Base-by-base conservation (phyloP, 371 early-diverging fungal genomes). In the Mortierella sp. region DNA sequence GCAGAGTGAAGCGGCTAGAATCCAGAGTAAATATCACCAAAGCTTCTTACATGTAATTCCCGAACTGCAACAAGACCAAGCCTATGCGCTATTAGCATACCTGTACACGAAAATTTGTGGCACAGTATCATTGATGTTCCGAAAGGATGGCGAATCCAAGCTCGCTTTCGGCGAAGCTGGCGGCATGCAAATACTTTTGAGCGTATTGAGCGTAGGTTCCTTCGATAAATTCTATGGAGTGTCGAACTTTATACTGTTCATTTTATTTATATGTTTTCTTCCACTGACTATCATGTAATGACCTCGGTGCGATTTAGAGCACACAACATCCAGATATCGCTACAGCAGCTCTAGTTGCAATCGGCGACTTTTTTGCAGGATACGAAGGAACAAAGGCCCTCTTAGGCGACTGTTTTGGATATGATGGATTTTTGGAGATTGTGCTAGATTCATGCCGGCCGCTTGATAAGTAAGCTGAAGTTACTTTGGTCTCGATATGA, bases 311-410 rank as follows among this genome's bases (percentile, higher is more conserved):
- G 7, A 33, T 13, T n/a, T 65, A 76, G 81, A 83, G 70, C 62
- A 59, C 85, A 15, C 77, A 80, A 60, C 82, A 85, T 55, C 72
- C 71, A 16, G 77, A 83, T 58, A 80, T 85, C 24, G 85, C 85
- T 9, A 80, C 84, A n/a, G 84, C 84, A 21, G 85, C 84, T 38
- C 65, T 85, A n/a, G 65, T 83, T 5, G 81, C 85, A 15, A 76
- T 85, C 15, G 85, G 85, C 7, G 84, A 85, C 59, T 83, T 83
- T 32, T 85, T 85, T 72, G 81, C 85, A 11, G 84, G 85, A 33
- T 76, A 70, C 43, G 85, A 83, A 64, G 77, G 77, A n/a, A 80
- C 81, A 9, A 74, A 74, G 10, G 72, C 81, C 4, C 70, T 85
- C 4, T 58, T 77, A 4, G 85, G 84, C 2, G 80, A 80, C 11